Evolutionary conservation across 2,329 filamentous ascomycete genomes (phyloP), one percentile per base, ranked within the genome.

Genomic region (Fonsecaea nubica): DNA sequence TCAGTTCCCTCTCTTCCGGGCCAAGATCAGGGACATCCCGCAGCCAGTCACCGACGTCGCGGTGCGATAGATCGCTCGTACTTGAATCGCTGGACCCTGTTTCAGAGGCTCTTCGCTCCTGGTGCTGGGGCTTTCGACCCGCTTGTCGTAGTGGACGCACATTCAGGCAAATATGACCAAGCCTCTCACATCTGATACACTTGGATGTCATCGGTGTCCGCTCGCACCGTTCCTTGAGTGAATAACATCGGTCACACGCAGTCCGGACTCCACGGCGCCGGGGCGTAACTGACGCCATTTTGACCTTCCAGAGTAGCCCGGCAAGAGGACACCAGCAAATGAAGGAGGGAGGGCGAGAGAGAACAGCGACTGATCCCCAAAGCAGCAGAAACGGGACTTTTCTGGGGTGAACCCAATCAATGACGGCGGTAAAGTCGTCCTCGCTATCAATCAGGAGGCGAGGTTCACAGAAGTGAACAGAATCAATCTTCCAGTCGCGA

Each of bases 161-260:
- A 63, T 60, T 66, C 30, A 45, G 18, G 58, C 64, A 66, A 15
- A 45, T n/a, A 32, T 53, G 55, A 35, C 35, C 59, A 4, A 66
- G 50, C 48, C 64, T 63, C 36, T 55, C 38, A n/a, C 64, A 66
- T 42, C 64, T 66, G 10, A 30, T 45, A 57, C 64, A 66, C 38
- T n/a, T 40, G 30, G 45, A 18, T 50, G 59, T 38, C 10, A 40
- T 56, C 12, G 64, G 52, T 32, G n/a, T 32, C 48, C 64, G 59
- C 32, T 50, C 35, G 55, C 64, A 66, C n/a, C 64, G 59, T 59
- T 63, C 64, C 33, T 66, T 66, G 60, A 66, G 64, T 54, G 42
- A 35, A 21, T 66, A 66, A 48, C 64, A 66, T 48, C 64, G 55
- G 52, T 66, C 64, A 56, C 64, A 66, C 12, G 64, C 64, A 36